Evolutionary conservation across 2,329 filamentous ascomycete species (phyloP), one percentile per base, ranked within the genome.

Genomic region (Botryotinia narcissicola): DNA sequence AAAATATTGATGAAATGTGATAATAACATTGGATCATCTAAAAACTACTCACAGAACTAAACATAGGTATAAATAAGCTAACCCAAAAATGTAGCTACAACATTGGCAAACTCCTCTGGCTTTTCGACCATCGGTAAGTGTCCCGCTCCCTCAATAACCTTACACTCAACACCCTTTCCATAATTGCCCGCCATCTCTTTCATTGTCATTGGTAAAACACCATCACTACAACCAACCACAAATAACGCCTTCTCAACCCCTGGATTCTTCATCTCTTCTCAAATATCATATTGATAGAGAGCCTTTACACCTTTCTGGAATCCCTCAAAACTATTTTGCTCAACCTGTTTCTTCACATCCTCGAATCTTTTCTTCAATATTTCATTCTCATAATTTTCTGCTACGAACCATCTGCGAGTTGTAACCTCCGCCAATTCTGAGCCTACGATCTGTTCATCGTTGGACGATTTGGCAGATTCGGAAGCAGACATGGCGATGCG

Each of bases 41-140:
- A 16, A 20, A 67, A 14, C 5, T 22, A 29, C 3, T 54, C 14
- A 54, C 40, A 5, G 4, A 29, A 40, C 46, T 40, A 6, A 18
- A 29, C n/a, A 35, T 9, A 25, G 46, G 8, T 48, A 8, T 32
- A 29, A 40, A 20, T 5, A 20, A 72, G 32, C 29, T 37, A 68
- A 40, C 66, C 64, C 74, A 93, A 77, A 75, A 92, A 93, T 14
- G 81, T 84, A 60, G 85, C 83, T 3, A 95, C 84, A 63, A 88
- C 88, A 42, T 87, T 83, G 80, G 91, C 91, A 80, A 95, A 94
- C 6, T 86, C 89, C 73, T 85, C 83, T 0, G 92, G 90, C 76
- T 89, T 87, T 83, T 97, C 94, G 66, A 90, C 90, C 93, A 97
- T 97, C 0, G 94, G 94, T 79, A 97, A 82, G 84, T 97, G 94